A percentile compares a stretch with the other conserved stretches of the same genome.
Evolutionary conservation across 1,139 yeast genomes (phyloP).

Genomic region (Blastobotrys petasosporus): DNA sequence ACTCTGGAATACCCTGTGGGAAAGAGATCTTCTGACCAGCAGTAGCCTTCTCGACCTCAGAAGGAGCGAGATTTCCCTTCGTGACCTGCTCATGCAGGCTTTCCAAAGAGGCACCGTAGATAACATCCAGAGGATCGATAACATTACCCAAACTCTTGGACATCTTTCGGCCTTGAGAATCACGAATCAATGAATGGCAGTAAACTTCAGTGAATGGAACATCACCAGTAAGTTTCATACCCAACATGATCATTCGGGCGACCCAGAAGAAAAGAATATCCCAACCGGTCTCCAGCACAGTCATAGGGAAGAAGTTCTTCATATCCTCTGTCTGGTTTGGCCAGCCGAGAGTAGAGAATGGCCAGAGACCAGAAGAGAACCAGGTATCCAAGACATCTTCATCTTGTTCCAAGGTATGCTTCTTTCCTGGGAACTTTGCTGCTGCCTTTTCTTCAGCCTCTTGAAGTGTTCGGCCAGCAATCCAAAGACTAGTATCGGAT

Average conservation of each 20-base stretch:
- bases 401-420: conserved; percentile 81
- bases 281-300: conserved; percentile 97
- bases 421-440: conserved; percentile 61
- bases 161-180: conserved; percentile 99
- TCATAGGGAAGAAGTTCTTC: conserved; percentile 79
- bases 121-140: conserved; percentile 91
- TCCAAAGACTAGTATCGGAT: conserved; percentile 77
- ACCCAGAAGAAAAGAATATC: conserved; percentile 99
- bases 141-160: conserved; percentile 97
- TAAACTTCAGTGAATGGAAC: conserved; percentile 94
- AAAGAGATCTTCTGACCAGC: conserved; percentile 84
- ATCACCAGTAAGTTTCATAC: conserved; percentile 82
- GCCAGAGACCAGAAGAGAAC: conserved; percentile 99
- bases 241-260: conserved; percentile 89
- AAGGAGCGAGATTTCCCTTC: conserved; percentile 82
- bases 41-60: conserved; percentile 80
- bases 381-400: conserved; percentile 98
- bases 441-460: conserved; percentile 84
- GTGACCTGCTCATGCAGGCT: conserved; percentile 71
- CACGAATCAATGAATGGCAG: conserved; percentile 97
- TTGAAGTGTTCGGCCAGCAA: conserved; percentile 74
- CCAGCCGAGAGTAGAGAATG: conserved; percentile 95
- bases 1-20: conserved; percentile 97
- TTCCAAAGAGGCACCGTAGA: conserved; percentile 76
- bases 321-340: conserved; percentile 72